These are phyloP conservation scores for Ophiosphaerella korrae DNA, from an alignment of 2,329 filamentous ascomycete species.

Conservation along the genomic window DNA sequence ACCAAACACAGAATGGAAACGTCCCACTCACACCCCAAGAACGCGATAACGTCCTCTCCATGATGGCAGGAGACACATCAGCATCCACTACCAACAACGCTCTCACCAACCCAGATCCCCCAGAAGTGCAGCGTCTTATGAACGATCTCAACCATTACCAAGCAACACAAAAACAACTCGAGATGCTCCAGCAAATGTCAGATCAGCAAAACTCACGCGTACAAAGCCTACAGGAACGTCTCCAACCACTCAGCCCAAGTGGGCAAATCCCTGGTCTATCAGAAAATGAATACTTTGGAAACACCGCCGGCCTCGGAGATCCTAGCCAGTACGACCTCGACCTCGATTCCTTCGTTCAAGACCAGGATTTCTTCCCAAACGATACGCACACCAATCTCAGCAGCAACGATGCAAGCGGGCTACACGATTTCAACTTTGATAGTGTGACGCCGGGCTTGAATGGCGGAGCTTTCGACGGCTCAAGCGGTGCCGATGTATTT, in stretches of 20 bases:
- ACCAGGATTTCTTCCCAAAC: conserved; percentile 58
- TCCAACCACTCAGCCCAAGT: conserved; percentile 80
- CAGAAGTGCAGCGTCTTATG: conserved; percentile 62
- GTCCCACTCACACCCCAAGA: conserved; percentile 55
- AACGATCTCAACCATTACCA: conserved; percentile 66
- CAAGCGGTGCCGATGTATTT: conserved; percentile 7
- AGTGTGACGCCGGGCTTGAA: conserved; percentile 9
- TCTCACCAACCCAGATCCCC: conserved; percentile 60
- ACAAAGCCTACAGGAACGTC: conserved; percentile 71
- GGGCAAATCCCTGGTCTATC: conserved; percentile 74
- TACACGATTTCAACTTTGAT: conserved; percentile 38
- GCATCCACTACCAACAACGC: conserved; percentile 58
- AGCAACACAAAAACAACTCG: conserved; percentile 75
- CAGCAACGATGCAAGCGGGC: neutral
- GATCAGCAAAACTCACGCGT: conserved; percentile 79
- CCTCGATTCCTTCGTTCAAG: conserved; percentile 63
- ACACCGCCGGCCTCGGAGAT: conserved; percentile 39
- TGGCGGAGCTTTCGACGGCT: neutral
- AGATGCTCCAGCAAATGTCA: conserved; percentile 78
- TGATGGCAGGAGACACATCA: conserved; percentile 55
- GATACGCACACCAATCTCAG: neutral
- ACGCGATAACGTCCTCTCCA: conserved; percentile 53
- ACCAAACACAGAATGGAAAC: conserved; percentile 53
- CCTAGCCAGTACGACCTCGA: conserved; percentile 54
- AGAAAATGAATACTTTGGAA: conserved; percentile 43